A percentile compares a stretch with the other conserved stretches of the same genome.
Evolutionary conservation across 768 basidiomycete species (phyloP).

Genomic region (Neoboletus magnificus): DNA sequence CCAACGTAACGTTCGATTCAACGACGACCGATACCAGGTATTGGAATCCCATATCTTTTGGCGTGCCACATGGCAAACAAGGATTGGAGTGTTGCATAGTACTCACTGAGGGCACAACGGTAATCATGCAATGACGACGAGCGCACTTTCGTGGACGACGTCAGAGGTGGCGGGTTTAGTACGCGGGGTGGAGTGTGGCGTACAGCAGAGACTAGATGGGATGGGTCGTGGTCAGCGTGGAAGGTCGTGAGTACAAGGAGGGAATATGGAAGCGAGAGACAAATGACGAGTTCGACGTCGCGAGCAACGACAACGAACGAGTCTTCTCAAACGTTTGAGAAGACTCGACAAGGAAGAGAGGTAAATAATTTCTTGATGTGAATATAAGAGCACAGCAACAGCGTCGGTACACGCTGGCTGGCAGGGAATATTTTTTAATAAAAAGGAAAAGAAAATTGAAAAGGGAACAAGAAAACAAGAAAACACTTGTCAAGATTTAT

Average conservation of each 20-base stretch:
- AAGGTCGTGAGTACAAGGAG: constrained; percentile 31
- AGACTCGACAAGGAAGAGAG: constrained; percentile 25
- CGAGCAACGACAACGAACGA: constrained; percentile 21
- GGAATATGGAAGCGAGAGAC: constrained; percentile 22
- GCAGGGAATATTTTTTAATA: constrained; percentile 10
- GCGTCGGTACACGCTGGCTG: constrained; percentile 15
- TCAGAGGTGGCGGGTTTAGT: constrained; percentile 25
- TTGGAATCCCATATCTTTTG: constrained; percentile 5
- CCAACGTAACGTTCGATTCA: background rate
- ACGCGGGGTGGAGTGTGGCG: constrained; percentile 36
- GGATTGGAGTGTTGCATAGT: background rate
- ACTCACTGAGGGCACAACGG: constrained; percentile 39
- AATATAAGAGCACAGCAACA: constrained; percentile 35
- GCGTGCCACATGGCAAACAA: constrained; percentile 5
- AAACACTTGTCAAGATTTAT: constrained; percentile 1
- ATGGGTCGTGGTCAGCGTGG: constrained; percentile 40
- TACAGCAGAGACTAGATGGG: constrained; percentile 24
- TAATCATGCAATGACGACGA: constrained; percentile 40
- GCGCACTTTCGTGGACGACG: constrained; percentile 40
- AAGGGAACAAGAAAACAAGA: background rate
- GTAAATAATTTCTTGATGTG: constrained; percentile 20
- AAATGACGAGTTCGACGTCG: constrained; percentile 17
- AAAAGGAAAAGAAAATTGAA: constrained; percentile 5
- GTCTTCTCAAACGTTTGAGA: constrained; percentile 22
- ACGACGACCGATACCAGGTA: background rate